Evolutionary conservation across 2,329 filamentous ascomycete species (phyloP).

Genomic region (Gyromitra esculenta): DNA sequence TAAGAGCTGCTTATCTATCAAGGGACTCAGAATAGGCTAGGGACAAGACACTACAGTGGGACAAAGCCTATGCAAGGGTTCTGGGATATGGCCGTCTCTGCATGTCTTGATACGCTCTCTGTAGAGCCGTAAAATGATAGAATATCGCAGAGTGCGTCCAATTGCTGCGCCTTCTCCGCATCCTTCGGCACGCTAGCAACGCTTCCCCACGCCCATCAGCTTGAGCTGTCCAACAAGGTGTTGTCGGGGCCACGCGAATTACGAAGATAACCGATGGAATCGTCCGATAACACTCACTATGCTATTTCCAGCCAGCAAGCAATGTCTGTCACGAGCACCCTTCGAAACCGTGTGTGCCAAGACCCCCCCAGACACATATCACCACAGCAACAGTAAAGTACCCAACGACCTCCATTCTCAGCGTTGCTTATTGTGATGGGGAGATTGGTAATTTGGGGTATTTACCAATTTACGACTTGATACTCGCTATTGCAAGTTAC

Average conservation of each 20-base stretch:
- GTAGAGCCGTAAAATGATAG: not conserved
- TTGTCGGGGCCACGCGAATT: slow-evolving; percentile 12
- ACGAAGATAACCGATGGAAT: slow-evolving; percentile 39
- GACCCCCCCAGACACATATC: not conserved
- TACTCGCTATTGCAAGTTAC: not conserved
- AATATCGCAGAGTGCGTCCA: not conserved
- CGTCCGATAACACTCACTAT: slow-evolving; percentile 44
- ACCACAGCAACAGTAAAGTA: slow-evolving; percentile 9
- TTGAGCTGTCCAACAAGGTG: slow-evolving; percentile 46
- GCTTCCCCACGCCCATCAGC: not conserved
- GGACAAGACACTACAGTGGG: not conserved
- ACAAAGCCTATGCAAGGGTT: slow-evolving; percentile 3
- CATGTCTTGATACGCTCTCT: not conserved
- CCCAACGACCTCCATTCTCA: not conserved
- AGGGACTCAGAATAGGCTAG: slow-evolving; percentile 16
- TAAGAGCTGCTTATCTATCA: slow-evolving; percentile 32
- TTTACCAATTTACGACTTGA: not conserved
- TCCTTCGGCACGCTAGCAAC: not conserved
- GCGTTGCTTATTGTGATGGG: not conserved
- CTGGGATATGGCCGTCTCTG: not conserved
- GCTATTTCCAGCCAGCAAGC: not conserved
- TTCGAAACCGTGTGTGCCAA: not conserved
- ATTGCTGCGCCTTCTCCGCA: not conserved
- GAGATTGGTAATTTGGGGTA: not conserved
- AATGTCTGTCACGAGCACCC: slow-evolving; percentile 18